Evolutionary conservation across 345 rosid genomes (phyloP).

Genomic region (Arabidopsis suecica): DNA sequence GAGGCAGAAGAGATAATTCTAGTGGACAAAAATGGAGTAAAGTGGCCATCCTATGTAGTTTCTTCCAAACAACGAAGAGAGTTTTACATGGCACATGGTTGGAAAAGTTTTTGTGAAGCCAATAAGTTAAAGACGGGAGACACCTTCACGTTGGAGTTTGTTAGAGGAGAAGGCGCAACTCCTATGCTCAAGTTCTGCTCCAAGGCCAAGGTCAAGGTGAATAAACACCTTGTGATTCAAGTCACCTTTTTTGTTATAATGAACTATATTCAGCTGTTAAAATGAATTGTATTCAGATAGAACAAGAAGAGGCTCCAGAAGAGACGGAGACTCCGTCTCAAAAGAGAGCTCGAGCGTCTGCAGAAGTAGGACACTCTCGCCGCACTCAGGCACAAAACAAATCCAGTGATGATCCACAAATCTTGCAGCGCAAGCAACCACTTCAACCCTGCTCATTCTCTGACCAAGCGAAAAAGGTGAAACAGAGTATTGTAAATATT

Average conservation of each 20-base stretch:
- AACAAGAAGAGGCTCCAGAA: neutral
- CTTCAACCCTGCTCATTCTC: neutral
- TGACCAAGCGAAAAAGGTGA: conserved; percentile 14
- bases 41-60: conserved; percentile 14
- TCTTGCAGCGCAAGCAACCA: conserved; percentile 17
- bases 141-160: conserved; percentile 25
- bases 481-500: neutral
- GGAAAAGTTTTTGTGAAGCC: neutral
- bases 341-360: conserved; percentile 22
- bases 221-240: neutral
- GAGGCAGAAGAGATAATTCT: neutral
- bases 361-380: neutral
- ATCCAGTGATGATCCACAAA: neutral
- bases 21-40: conserved; percentile 23
- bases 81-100: conserved; percentile 12
- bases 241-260: neutral
- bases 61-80: neutral
- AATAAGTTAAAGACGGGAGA: conserved; percentile 2
- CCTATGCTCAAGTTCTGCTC: conserved; percentile 17
- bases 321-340: neutral
- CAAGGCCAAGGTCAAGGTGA: conserved; percentile 8
- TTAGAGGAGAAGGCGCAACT: conserved; percentile 6
- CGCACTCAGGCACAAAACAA: neutral
- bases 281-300: neutral
- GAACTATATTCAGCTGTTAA: neutral